Conservation (phyloP, 2,329 filamentous ascomycete species). For the Beauveria caledonica region DNA sequence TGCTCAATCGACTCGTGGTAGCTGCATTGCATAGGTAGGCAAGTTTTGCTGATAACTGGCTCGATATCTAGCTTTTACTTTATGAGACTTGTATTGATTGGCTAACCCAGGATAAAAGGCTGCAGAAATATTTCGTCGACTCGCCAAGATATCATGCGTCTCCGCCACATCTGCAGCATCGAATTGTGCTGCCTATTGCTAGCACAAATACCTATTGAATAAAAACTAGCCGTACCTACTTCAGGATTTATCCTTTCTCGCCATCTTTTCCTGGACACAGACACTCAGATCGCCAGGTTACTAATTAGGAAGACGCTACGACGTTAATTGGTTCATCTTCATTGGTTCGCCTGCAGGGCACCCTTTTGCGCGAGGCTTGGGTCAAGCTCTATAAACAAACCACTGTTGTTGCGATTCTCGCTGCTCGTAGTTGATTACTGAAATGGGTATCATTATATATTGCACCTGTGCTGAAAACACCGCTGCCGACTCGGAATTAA, state of each 20-base stretch:
- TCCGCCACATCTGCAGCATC: too few species aligned
- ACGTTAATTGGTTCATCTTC: neutral
- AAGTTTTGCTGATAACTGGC: too few species aligned
- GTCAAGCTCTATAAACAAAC: neutral
- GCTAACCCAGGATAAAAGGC: too few species aligned
- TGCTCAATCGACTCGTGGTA: too few species aligned
- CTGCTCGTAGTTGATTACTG: neutral
- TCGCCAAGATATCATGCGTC: too few species aligned
- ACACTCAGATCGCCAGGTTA: neutral
- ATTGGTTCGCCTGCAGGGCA: neutral
- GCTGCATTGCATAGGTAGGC: too few species aligned
- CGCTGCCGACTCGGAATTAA: neutral
- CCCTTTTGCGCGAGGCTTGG: neutral
- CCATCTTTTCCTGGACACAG: neutral
- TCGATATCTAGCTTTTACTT: too few species aligned
- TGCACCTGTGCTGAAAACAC: neutral
- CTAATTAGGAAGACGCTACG: neutral
- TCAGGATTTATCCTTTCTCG: neutral
- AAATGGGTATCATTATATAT: conserved; percentile 5
- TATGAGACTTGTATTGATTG: too few species aligned
- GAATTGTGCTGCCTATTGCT: too few species aligned
- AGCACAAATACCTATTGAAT: too few species aligned
- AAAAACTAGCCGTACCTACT: too few species aligned
- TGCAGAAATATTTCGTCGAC: too few species aligned
- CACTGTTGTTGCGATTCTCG: neutral